phyloP scores from a whole-genome alignment of 2,329 filamentous ascomycete species.

The Madurella fahalii region DNA sequence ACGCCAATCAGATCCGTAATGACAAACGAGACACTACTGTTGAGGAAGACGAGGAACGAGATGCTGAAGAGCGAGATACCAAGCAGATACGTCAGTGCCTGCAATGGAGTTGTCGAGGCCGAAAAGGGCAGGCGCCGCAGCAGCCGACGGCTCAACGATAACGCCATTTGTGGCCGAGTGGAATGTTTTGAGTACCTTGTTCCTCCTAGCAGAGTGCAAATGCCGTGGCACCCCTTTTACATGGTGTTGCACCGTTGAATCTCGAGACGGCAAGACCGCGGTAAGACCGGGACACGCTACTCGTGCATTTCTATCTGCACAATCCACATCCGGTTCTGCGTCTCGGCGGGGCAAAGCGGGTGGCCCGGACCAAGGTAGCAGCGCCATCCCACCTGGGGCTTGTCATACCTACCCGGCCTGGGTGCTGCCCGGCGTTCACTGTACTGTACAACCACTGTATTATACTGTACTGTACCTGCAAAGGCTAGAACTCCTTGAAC shows the following conservation, averaged over 20 bases:
- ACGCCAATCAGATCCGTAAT: conserved; percentile 77
- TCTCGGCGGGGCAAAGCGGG: not conserved
- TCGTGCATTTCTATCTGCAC: not conserved
- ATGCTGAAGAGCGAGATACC: conserved; percentile 84
- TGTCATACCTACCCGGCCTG: no score
- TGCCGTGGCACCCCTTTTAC: not conserved
- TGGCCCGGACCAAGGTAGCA: not conserved
- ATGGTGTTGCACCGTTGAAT: not conserved
- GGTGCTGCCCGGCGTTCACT: no score
- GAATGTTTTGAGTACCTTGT: not conserved
- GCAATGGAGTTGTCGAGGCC: conserved; percentile 53
- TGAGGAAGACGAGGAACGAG: conserved; percentile 84
- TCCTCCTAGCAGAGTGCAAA: not conserved
- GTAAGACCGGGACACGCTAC: not conserved
- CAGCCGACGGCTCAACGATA: conserved; percentile 21
- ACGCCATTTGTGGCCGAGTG: conserved; percentile 26
- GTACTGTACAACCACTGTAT: no score
- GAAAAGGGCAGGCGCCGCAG: conserved; percentile 55
- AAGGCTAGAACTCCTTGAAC: not conserved
- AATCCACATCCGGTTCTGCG: not conserved
- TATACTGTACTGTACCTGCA: no score
- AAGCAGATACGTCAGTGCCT: conserved; percentile 71
- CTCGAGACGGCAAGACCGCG: not conserved
- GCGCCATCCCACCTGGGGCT: no score
- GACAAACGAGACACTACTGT: conserved; percentile 79